Conservation (phyloP, 805 yeast genomes). For the Lachancea fermentati region DNA sequence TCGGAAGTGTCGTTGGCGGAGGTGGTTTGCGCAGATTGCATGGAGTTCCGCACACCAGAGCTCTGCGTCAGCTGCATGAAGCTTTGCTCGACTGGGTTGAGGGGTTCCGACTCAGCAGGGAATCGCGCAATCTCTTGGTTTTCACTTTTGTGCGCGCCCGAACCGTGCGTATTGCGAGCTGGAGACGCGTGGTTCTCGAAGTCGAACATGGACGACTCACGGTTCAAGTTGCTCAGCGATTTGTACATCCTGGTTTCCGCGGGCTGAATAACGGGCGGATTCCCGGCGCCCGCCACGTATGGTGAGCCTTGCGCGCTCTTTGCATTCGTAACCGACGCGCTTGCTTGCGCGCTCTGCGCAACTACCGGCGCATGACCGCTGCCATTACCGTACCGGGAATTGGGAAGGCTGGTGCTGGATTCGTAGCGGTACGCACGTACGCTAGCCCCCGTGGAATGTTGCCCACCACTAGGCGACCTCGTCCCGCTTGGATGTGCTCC, state of each 20-base stretch:
- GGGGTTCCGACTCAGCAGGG: background rate
- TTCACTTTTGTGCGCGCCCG: background rate
- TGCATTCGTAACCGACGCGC: too few species aligned
- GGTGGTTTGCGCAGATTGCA: conserved; percentile 1
- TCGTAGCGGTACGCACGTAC: background rate
- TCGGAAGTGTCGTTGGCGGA: too few species aligned
- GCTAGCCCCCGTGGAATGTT: background rate
- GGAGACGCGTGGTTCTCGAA: conserved; percentile 2
- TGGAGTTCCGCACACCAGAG: background rate
- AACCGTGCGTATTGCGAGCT: background rate
- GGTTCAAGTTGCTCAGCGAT: background rate
- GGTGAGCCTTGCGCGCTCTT: background rate
- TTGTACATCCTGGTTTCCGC: background rate
- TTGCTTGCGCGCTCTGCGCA: background rate
- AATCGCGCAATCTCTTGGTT: background rate
- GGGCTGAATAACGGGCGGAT: background rate
- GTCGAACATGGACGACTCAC: conserved; percentile 7
- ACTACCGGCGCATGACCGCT: background rate
- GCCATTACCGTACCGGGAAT: background rate
- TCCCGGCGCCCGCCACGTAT: background rate
- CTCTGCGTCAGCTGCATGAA: conserved; percentile 29
- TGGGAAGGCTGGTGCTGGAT: background rate
- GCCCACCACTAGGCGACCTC: background rate
- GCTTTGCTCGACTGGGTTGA: conserved; percentile 29
- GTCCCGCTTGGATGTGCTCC: background rate